Base-by-base conservation (phyloP, 768 basidiomycete genomes). In the Leccinum pellstonianum region DNA sequence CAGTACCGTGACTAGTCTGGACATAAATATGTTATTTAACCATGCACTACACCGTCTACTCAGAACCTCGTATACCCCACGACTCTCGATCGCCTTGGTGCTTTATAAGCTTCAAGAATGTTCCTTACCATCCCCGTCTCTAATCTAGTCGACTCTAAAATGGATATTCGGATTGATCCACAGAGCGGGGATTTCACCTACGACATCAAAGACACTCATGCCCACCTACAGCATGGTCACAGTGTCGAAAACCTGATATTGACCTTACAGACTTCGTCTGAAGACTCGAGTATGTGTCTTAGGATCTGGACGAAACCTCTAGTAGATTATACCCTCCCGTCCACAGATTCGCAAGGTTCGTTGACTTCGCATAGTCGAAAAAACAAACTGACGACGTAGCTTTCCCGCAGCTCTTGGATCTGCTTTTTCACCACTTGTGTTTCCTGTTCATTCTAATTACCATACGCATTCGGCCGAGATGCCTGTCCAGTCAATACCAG, bases 101-200 rank as follows among this genome's bases (percentile, higher is more conserved):
- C 6, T 54, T 21, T 23, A 21, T n/a, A 37, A 52, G 19, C 19
- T 52, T 14, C 52, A 41, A 52, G 14, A n/a, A 56, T 56, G 55
- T 41, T 56, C 23, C 55, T 56, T 37, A 23, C 31, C 46, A 56
- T 56, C 15, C 55, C 55, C 15, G 15, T 56, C 46, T 48, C 33
- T 8, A 33, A 56, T 15, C 21, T 56, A 35, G 21, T 56, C 9
- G 12, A 23, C 31, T 56, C 55, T 10, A 31, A 48, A n/a, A 19
- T 56, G 21, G 55, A 47, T 14, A 35, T 56, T 17, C 33, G 47
- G 27, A 48, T 56, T 19, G 55, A 56, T 25, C 55, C 23, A 19
- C 31, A 25, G 47, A 56, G 46, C 55, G 55, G 55, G 15, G 48
- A 48, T 10, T 23, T 56, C 10, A 48, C 46, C 29, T 56, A 56